Percentiles rank a stretch among this genome's conserved stretches.
These are phyloP conservation scores for Schoenoplectus triqueter DNA, from an alignment of 202 grass and related monocot species.

Conservation along the genomic window DNA sequence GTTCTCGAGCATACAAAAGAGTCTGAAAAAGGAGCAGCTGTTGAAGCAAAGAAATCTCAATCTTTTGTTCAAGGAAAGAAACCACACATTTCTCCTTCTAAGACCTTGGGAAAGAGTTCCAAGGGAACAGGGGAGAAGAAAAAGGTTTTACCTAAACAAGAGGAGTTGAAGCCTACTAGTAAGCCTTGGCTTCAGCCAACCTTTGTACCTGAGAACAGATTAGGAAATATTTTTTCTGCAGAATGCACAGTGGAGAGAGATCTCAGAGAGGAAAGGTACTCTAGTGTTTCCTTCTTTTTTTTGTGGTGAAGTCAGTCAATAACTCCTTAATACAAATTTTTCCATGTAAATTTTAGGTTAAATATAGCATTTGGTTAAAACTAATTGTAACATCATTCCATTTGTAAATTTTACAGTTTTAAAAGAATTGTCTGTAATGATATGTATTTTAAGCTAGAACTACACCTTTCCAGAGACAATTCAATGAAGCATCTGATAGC, in stretches of 20 bases:
- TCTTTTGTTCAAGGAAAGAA: constrained; percentile 65
- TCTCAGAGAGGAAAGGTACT: constrained; percentile 69
- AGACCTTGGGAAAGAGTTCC: constrained; percentile 47
- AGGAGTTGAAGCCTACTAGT: too few relatives aligned
- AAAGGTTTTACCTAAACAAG: constrained; percentile 34
- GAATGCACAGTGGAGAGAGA: constrained; percentile 53
- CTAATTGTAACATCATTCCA: constrained; percentile 37
- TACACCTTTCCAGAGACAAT: constrained; percentile 45
- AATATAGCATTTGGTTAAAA: constrained; percentile 7
- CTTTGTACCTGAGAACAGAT: constrained; percentile 48
- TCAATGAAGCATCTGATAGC: constrained; percentile 99
- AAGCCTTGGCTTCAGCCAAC: constrained; percentile 45
- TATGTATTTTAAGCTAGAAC: constrained; percentile 50
- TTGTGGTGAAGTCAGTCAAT: not conserved
- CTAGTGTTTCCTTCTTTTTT: constrained; percentile 23
- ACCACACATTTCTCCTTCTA: constrained; percentile 60
- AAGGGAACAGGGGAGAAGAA: constrained; percentile 53
- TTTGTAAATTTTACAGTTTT: constrained; percentile 41
- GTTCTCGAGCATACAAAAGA: constrained; percentile 51
- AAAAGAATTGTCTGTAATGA: constrained; percentile 39
- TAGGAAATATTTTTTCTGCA: constrained; percentile 45
- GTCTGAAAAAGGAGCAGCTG: constrained; percentile 54
- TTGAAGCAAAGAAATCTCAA: constrained; percentile 49
- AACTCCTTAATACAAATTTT: not conserved
- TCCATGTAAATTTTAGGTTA: not conserved